Percentiles rank a stretch among this genome's conserved stretches.
phyloP scores from a whole-genome alignment of 345 rosid species.

The Euphorbia pulcherrima region DNA sequence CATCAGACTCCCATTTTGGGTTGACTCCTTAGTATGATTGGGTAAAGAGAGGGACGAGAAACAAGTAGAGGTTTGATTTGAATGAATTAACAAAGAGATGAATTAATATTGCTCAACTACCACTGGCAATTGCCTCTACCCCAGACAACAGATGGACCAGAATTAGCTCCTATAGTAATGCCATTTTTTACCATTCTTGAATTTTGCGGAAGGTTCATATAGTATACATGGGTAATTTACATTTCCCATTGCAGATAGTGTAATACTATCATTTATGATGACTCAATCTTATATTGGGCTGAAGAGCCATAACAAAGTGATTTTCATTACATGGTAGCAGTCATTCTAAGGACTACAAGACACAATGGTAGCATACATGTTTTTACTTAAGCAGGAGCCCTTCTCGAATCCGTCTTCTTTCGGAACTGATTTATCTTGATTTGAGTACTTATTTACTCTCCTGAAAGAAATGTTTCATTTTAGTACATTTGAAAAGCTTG shows the following conservation, averaged over 20 bases:
- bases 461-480: too few species aligned
- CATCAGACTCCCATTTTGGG: neutral
- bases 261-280: neutral
- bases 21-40: neutral
- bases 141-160: conserved; percentile 4
- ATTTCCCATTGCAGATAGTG: neutral
- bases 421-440: too few species aligned
- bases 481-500: too few species aligned
- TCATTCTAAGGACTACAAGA: neutral
- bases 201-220: neutral
- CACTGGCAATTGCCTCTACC: neutral
- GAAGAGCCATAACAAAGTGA: neutral
- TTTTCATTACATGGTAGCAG: neutral
- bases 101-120: conserved; percentile 5
- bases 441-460: too few species aligned
- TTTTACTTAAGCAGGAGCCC: too few species aligned
- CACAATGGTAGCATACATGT: neutral
- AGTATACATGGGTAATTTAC: neutral
- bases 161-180: neutral
- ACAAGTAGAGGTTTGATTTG: neutral
- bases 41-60: neutral
- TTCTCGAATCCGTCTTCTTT: too few species aligned
- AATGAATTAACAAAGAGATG: neutral
- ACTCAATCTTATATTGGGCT: neutral
- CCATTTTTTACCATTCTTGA: neutral